Evolutionary conservation across 163 green algal genomes (phyloP), one percentile per base, ranked within the genome.

Genomic region (Scenedesmus sp.): DNA sequence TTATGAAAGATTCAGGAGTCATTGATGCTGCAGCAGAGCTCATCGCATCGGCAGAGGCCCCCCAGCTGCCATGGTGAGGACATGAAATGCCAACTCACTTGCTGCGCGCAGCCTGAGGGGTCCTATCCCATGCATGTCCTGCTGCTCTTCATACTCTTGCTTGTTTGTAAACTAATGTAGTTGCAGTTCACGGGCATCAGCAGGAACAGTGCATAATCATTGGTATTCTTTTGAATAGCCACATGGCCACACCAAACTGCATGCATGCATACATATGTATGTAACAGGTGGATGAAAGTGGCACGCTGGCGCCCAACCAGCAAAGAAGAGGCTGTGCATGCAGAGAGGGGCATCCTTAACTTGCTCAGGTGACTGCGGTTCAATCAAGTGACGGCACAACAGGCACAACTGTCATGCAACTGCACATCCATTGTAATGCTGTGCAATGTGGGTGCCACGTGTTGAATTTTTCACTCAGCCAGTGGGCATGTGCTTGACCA

Each of bases 261-360:
- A 43, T 73, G 86, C 35, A 70, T 72, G 40, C 44, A 85, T 43
- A n/a, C 44, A 61, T 68, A 65, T 84, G 68, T 30, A 30, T 30
- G 7, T 6, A 89, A 80, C 91, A 97, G 95, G 95, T 97, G 93
- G 86, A 91, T 92, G 15, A 93, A 92, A 18, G 92, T 93, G 76
- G 93, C 93, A 0, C 89, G 96, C 7, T 98, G 96, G 96, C 93
- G 91, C 10, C 96, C 94, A n/a, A 97, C 94, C 3, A 94, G 83
- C 0, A 92, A 89, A 13, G 37, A 90, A 0, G 96, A 98, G 83
- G 96, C 85, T 0, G 79, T 92, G 33, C 65, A 61, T 0, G 92
- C 93, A 33, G 95, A 98, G 85, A 26, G 83, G 1, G 81, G 84
- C 7, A 91, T 98, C 37, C 91, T 98, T 51, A 51, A 86, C 16